Evolutionary conservation across 768 basidiomycete genomes (phyloP).

Genomic region (Multifurca ochricompacta): DNA sequence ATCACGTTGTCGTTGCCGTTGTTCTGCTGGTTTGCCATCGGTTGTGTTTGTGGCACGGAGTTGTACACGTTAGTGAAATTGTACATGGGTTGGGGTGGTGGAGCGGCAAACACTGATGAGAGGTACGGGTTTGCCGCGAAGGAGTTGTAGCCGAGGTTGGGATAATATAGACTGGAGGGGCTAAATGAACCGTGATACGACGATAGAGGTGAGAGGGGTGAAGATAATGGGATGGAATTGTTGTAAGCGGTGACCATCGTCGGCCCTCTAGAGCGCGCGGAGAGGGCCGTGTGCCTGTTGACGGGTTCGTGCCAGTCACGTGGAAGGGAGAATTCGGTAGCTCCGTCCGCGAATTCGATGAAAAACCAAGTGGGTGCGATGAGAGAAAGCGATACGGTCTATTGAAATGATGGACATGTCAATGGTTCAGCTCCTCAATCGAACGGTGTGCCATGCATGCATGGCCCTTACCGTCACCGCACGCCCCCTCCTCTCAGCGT

Average conservation of each 20-base stretch:
- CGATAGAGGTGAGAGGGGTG: neutral
- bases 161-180: neutral
- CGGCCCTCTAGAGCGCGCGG: neutral
- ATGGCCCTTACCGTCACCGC: neutral
- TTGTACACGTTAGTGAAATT: neutral
- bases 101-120: neutral
- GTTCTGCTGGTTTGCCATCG: neutral
- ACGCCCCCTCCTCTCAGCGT: neutral
- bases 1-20: neutral
- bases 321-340: neutral
- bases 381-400: slow-evolving; percentile 12
- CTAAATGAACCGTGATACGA: neutral
- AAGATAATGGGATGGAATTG: neutral
- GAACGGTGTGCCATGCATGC: no score
- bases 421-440: no score
- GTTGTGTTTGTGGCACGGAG: neutral
- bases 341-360: slow-evolving; percentile 7
- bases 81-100: neutral
- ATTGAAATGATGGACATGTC: neutral
- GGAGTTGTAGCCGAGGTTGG: neutral
- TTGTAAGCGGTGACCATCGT: neutral
- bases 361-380: neutral
- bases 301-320: neutral
- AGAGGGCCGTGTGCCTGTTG: neutral
- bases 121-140: neutral